Percentiles rank a stretch among this genome's conserved stretches.
phyloP scores from a whole-genome alignment of 139 green algal genomes.

The Ettlia oleoabundans region DNA sequence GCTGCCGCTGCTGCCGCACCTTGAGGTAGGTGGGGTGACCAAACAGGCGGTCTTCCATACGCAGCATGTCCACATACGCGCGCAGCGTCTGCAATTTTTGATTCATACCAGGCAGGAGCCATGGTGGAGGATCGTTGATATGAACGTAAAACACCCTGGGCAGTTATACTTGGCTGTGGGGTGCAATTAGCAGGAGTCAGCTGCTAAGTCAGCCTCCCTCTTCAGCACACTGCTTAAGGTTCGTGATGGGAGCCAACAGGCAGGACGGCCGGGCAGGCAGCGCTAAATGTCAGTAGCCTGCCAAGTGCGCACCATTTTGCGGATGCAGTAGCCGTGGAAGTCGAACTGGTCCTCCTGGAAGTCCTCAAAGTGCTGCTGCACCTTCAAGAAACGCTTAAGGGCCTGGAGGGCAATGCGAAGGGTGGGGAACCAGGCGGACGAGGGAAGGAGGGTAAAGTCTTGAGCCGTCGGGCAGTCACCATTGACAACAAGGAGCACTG shows the following conservation, averaged over 20 bases:
- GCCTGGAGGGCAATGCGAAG: conserved; percentile 53
- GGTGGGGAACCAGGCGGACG: not conserved
- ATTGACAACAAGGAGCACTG: too few species aligned
- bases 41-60: conserved; percentile 46
- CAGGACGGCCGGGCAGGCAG: too few species aligned
- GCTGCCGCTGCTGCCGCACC: not conserved
- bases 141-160: too few species aligned
- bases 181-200: too few species aligned
- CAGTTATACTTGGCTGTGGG: too few species aligned
- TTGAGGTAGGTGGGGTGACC: conserved; percentile 30
- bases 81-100: conserved; percentile 84
- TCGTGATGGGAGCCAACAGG: too few species aligned
- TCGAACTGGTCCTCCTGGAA: conserved; percentile 98
- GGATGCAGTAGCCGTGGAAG: conserved; percentile 98
- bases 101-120: too few species aligned
- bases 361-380: conserved; percentile 88
- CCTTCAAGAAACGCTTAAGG: conserved; percentile 86
- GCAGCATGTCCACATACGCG: conserved; percentile 90
- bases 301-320: conserved; percentile 74
- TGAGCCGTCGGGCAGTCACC: too few species aligned
- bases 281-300: too few species aligned
- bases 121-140: too few species aligned
- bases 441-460: not conserved
- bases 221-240: too few species aligned
- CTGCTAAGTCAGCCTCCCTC: too few species aligned